Conservation (phyloP, 1,139 yeast species). For the Eremothecium gossypii region DNA sequence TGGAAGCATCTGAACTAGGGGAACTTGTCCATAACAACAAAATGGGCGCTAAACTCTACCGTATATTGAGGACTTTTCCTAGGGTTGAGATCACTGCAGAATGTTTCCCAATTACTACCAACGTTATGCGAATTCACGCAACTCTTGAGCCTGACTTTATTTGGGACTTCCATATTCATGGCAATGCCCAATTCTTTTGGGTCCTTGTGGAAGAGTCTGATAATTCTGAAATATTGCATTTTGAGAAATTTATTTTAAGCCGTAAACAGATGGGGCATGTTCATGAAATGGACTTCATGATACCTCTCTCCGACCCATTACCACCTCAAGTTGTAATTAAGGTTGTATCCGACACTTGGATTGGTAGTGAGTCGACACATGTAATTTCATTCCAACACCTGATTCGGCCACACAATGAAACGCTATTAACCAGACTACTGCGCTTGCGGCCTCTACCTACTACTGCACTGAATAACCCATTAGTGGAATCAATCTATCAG, state of each 20-base stretch:
- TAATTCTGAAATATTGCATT: slow-evolving; percentile 65
- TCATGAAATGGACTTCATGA: slow-evolving; percentile 83
- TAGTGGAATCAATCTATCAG: slow-evolving; percentile 63
- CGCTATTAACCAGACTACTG: slow-evolving; percentile 70
- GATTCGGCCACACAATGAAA: slow-evolving; percentile 80
- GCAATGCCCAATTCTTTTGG: slow-evolving; percentile 85
- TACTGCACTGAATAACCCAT: slow-evolving; percentile 62
- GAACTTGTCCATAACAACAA: slow-evolving; percentile 75
- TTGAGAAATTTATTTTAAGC: slow-evolving; percentile 66
- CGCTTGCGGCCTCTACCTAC: slow-evolving; percentile 81
- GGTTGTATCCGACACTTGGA: slow-evolving; percentile 78
- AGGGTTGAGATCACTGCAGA: slow-evolving; percentile 62
- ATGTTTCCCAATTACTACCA: slow-evolving; percentile 81
- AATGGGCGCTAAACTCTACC: slow-evolving; percentile 58
- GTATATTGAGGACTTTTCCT: slow-evolving; percentile 66
- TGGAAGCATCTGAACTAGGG: slow-evolving; percentile 73
- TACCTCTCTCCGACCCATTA: slow-evolving; percentile 78
- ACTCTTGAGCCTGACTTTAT: slow-evolving; percentile 62
- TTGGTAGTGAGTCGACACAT: slow-evolving; percentile 71
- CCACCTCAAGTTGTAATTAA: slow-evolving; percentile 82
- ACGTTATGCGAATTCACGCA: slow-evolving; percentile 76
- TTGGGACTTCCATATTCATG: slow-evolving; percentile 81
- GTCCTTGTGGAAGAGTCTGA: slow-evolving; percentile 81
- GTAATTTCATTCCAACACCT: slow-evolving; percentile 85
- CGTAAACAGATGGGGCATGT: slow-evolving; percentile 45